Percentiles rank a stretch among this genome's conserved stretches.
phyloP scores from a whole-genome alignment of 306 rosid species.

The Leucaena leucocephala region DNA sequence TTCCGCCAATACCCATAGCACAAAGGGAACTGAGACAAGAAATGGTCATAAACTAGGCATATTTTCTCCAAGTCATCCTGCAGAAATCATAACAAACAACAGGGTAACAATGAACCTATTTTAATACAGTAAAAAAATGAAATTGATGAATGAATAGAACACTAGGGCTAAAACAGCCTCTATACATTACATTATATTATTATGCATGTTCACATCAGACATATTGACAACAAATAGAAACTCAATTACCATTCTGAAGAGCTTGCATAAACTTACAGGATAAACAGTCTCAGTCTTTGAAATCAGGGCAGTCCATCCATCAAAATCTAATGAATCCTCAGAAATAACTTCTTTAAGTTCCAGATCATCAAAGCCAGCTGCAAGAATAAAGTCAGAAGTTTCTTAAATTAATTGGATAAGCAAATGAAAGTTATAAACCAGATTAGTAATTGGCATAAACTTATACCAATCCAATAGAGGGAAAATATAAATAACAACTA shows the following conservation, averaged over 20 bases:
- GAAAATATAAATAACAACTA: background rate
- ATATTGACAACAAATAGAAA: constrained; percentile 4
- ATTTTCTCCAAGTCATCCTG: constrained; percentile 71
- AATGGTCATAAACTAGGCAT: constrained; percentile 63
- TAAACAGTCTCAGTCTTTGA: constrained; percentile 54
- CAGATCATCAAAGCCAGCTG: constrained; percentile 57
- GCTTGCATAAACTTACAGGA: constrained; percentile 56
- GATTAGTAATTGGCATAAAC: constrained; percentile 3
- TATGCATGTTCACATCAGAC: background rate
- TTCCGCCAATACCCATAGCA: constrained; percentile 92
- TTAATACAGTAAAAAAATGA: background rate
- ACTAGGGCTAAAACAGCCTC: background rate
- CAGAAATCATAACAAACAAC: constrained; percentile 33
- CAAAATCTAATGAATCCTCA: constrained; percentile 55
- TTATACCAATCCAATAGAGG: background rate
- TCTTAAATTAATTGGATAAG: constrained; percentile 17
- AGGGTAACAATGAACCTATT: background rate
- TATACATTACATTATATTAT: no score
- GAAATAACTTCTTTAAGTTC: constrained; percentile 48
- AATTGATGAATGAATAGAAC: no score
- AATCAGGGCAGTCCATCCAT: constrained; percentile 70
- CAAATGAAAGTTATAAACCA: constrained; percentile 7
- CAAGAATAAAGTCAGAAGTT: constrained; percentile 32
- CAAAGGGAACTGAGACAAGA: constrained; percentile 78
- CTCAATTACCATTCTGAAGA: constrained; percentile 15